These are phyloP conservation scores for Mycena chlorophos DNA, from an alignment of 768 basidiomycete genomes.

Conservation along the genomic window DNA sequence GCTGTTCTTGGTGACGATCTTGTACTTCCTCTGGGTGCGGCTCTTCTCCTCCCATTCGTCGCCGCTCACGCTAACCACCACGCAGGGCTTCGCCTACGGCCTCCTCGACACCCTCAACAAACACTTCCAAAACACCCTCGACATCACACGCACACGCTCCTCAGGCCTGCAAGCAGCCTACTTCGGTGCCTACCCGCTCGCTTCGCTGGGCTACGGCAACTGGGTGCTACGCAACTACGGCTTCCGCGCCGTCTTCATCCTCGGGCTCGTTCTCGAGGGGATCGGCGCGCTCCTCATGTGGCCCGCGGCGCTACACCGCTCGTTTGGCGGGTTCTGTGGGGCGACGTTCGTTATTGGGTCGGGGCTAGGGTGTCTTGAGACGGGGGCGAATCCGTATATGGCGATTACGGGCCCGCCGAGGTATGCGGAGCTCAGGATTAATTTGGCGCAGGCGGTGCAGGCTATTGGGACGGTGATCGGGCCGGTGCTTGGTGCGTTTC, in stretches of 20 bases:
- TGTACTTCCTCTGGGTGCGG: slow-evolving; percentile 38
- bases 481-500: slow-evolving; percentile 29
- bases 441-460: slow-evolving; percentile 36
- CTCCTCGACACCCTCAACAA: slow-evolving; percentile 37
- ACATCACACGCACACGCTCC: slow-evolving; percentile 35
- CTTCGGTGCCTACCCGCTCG: slow-evolving; percentile 37
- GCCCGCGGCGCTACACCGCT: slow-evolving; percentile 35
- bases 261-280: slow-evolving; percentile 33
- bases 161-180: slow-evolving; percentile 38
- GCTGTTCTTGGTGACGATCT: slow-evolving; percentile 36
- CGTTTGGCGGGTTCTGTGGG: slow-evolving; percentile 38
- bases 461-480: slow-evolving; percentile 36
- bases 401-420: slow-evolving; percentile 37
- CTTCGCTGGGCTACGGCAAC: slow-evolving; percentile 35
- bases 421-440: slow-evolving; percentile 36
- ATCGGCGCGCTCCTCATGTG: slow-evolving; percentile 38
- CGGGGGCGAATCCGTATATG: slow-evolving; percentile 39
- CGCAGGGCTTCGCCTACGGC: slow-evolving; percentile 36
- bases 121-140: slow-evolving; percentile 35
- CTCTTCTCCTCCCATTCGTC: not conserved
- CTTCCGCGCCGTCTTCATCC: slow-evolving; percentile 35
- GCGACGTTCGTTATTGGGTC: slow-evolving; percentile 38
- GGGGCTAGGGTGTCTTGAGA: slow-evolving; percentile 34
- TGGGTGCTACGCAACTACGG: slow-evolving; percentile 36
- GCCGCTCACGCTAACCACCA: not conserved